Evolutionary conservation across 192 early-diverging fungal genomes (phyloP), one percentile per base, ranked within the genome.

Genomic region (Coemansia sp.): DNA sequence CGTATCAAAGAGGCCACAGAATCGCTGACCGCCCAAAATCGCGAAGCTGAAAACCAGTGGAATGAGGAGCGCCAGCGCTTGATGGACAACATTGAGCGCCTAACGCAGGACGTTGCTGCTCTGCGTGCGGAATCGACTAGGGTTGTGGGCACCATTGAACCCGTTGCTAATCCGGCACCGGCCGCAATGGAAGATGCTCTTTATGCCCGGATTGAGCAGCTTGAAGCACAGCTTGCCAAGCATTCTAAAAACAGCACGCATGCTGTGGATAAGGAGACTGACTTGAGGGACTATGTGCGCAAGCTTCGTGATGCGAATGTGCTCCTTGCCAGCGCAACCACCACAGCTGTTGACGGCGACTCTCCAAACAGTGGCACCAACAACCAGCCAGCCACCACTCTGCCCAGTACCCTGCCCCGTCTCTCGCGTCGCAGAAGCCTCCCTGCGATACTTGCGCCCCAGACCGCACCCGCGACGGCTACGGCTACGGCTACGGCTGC

Each of bases 1-100:
- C 59, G 58, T 27, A 42, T 67, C 15, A 50, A 57, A 33, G 71
- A 74, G 7, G 59, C 60, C 3, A 46, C 55, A 7, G 58, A 62
- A 7, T 18, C 50, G 15, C 52, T 74, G 25, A 39, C 41, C 10
- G 35, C 46, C 18, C 51, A 62, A 17, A 49, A 74, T 20, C 46
- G 50, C 22, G 46, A 62, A n/a, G 59, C 60, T 1, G 44, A 58
- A 27, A 22, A 23, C 6, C 47, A 22, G 14, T 73, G 71, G 71
- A 19, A 27, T 14, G 71, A 67, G 30, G 71, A 73, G 46, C 43
- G 59, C 14, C 71, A 73, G 59, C 71, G 71, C 3, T 47, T 73
- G 15, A 36, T 73, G 22, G 71, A 73, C 63, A 73, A 73, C 44
- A 58, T 56, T 20, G 71, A 73, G 37, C 71, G 71, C 1, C 51